phyloP scores from a whole-genome alignment of 805 yeast species.

The Wickerhamiella parazyma region DNA sequence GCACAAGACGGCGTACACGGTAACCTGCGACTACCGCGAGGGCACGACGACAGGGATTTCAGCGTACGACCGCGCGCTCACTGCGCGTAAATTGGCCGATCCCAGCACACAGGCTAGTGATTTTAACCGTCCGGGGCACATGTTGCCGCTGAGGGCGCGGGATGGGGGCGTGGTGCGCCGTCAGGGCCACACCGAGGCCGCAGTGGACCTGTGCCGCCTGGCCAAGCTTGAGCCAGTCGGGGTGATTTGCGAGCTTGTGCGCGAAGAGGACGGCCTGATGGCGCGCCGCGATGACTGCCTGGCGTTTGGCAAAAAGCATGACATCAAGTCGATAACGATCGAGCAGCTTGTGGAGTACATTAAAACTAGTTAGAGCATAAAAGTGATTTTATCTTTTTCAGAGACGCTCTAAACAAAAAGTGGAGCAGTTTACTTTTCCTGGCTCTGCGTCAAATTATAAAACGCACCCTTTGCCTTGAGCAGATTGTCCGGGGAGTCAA shows the following conservation, averaged over 20 bases:
- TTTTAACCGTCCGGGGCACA: constrained; percentile 86
- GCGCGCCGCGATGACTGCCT: constrained; percentile 82
- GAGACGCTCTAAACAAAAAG: too few relatives aligned
- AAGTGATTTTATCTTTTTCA: background rate
- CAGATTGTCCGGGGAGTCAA: constrained; percentile 41
- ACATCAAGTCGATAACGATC: constrained; percentile 63
- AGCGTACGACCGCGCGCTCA: constrained; percentile 83
- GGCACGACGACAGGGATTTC: constrained; percentile 97
- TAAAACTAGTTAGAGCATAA: background rate
- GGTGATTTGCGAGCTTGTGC: constrained; percentile 85
- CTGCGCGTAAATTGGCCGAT: constrained; percentile 59
- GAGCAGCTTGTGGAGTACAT: constrained; percentile 53
- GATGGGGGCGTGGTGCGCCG: constrained; percentile 71
- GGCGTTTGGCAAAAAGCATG: constrained; percentile 46
- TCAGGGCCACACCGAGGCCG: constrained; percentile 96
- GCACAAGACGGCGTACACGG: constrained; percentile 94
- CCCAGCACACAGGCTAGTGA: constrained; percentile 42
- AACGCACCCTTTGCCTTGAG: constrained; percentile 16
- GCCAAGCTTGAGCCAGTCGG: constrained; percentile 76
- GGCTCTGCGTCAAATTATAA: constrained; percentile 6
- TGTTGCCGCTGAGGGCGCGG: constrained; percentile 82
- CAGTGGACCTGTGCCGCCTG: constrained; percentile 70
- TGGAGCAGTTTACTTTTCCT: constrained; percentile 1
- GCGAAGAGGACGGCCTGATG: constrained; percentile 90
- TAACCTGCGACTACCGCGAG: constrained; percentile 71